Base-by-base conservation (phyloP, 371 early-diverging fungal species). In the Mortierella sp. region DNA sequence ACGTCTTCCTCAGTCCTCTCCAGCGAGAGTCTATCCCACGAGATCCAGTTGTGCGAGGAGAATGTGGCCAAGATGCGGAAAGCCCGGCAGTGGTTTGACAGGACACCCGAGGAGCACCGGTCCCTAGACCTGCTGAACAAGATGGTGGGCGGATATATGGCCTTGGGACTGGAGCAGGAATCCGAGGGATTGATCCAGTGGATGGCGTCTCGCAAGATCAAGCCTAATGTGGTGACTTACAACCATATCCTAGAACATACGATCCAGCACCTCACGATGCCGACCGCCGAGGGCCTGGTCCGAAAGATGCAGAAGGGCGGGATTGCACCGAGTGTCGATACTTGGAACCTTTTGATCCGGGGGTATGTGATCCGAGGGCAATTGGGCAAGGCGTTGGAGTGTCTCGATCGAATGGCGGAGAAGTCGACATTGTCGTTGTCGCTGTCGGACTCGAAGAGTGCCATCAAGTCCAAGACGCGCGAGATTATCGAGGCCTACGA, bases 131-230 rank as follows among this genome's bases (percentile, higher is more conserved):
- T 80, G 55, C 10, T 76, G 24, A 80, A 80, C 47, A 69, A 34
- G 55, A 80, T 80, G 81, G 66, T 80, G 31, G 74, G 70, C 7
- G 81, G 81, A 0, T 80, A 80, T 50, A 72, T 80, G 68, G 74
- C 77, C 4, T 39, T 80, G 39, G 81, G 77, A 22, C 71, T 73
- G 7, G 81, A 80, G 7, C 70, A 76, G 13, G 81, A 76, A 29
- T 76, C 76, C 13, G 81, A 80, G 47, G 71, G 24, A 3, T 3
- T 80, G 52, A 69, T 80, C 44, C 77, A 73, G 40, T 73, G 70
- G 81, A 73, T 80, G 77, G 81, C 81, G 8, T 39, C 68, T 24
- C 47, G 48, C 39, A 69, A 68, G 68, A 70, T 80, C 71, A 77
- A 70, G 55, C 81, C 81, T 1, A 47, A 80, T 41, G 73, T 73